Percentiles rank a stretch among this genome's conserved stretches.
Evolutionary conservation across 257 asterid genomes (phyloP).

Genomic region (Scutellaria baicalensis): DNA sequence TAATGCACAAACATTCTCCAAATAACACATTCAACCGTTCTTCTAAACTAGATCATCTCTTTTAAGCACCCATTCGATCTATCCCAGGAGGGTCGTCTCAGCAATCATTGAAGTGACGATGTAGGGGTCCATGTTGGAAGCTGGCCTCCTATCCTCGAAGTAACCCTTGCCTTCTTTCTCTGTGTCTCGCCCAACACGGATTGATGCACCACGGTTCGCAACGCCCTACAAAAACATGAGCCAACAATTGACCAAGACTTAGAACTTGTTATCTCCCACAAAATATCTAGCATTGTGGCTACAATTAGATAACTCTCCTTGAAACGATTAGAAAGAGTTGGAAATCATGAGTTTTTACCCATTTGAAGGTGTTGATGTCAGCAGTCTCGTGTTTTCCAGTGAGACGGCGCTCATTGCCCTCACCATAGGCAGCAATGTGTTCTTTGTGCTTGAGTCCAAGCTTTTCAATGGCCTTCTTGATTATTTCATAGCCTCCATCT

Average conservation of each 20-base stretch:
- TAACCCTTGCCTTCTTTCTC: conserved; percentile 93
- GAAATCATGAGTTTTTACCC: conserved; percentile 37
- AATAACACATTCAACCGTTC: background rate
- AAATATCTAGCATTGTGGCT: no score
- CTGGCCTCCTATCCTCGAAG: conserved; percentile 93
- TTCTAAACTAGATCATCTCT: background rate
- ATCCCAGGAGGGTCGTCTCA: conserved; percentile 73
- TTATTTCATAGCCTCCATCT: conserved; percentile 68
- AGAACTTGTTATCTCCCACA: background rate
- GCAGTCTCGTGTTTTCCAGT: conserved; percentile 94
- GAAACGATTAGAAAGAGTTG: background rate
- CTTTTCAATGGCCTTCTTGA: conserved; percentile 83
- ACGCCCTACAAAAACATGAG: conserved; percentile 49
- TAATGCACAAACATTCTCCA: background rate
- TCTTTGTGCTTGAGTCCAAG: conserved; percentile 74
- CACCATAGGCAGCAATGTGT: conserved; percentile 93
- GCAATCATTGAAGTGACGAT: conserved; percentile 88
- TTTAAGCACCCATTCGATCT: conserved; percentile 21
- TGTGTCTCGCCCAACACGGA: conserved; percentile 90
- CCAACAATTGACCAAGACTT: background rate
- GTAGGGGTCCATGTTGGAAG: conserved; percentile 97
- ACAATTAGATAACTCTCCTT: background rate
- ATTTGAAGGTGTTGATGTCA: conserved; percentile 56
- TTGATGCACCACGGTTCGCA: conserved; percentile 87
- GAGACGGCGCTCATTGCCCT: conserved; percentile 91